These are phyloP conservation scores for Prototheca cutis DNA, from an alignment of 163 green algal genomes.

Conservation along the genomic window DNA sequence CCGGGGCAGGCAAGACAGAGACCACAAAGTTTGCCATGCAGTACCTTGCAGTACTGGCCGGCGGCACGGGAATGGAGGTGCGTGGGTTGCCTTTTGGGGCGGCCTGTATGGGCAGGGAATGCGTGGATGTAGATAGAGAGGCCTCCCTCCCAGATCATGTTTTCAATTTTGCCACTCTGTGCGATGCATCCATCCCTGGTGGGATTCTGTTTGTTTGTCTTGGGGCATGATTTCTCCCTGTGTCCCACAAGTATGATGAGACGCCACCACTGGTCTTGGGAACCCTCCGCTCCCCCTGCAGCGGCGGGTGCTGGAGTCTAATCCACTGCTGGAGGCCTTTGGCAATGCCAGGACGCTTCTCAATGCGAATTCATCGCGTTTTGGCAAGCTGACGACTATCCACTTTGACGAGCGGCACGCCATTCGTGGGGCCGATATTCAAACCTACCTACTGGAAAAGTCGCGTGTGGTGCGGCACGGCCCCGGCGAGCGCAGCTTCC, in stretches of 20 bases:
- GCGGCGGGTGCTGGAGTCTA: slow-evolving; percentile 64
- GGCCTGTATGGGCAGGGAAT: too few relatives aligned
- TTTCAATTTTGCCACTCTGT: too few relatives aligned
- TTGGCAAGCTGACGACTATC: slow-evolving; percentile 83
- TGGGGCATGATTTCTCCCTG: too few relatives aligned
- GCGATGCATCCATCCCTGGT: too few relatives aligned
- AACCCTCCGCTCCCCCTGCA: slow-evolving; percentile 2
- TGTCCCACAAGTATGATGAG: too few relatives aligned
- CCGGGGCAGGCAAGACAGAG: slow-evolving; percentile 81
- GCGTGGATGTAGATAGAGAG: too few relatives aligned
- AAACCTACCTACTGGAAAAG: slow-evolving; percentile 94
- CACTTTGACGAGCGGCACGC: slow-evolving; percentile 57
- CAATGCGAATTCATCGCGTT: slow-evolving; percentile 81
- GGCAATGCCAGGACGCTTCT: slow-evolving; percentile 90
- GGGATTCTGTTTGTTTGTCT: too few relatives aligned
- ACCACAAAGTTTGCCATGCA: slow-evolving; percentile 86
- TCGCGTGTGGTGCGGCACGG: slow-evolving; percentile 54
- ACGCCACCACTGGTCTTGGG: too few relatives aligned
- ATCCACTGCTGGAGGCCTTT: slow-evolving; percentile 91
- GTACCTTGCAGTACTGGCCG: slow-evolving; percentile 71
- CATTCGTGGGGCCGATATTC: slow-evolving; percentile 78
- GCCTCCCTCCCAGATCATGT: too few relatives aligned
- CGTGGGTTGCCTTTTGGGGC: too few relatives aligned
- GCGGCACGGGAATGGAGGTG: slow-evolving; percentile 54
- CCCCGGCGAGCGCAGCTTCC: slow-evolving; percentile 73